Evolutionary conservation across 805 yeast species (phyloP), one percentile per base, ranked within the genome.

Genomic region (Candida yuanshanica): DNA sequence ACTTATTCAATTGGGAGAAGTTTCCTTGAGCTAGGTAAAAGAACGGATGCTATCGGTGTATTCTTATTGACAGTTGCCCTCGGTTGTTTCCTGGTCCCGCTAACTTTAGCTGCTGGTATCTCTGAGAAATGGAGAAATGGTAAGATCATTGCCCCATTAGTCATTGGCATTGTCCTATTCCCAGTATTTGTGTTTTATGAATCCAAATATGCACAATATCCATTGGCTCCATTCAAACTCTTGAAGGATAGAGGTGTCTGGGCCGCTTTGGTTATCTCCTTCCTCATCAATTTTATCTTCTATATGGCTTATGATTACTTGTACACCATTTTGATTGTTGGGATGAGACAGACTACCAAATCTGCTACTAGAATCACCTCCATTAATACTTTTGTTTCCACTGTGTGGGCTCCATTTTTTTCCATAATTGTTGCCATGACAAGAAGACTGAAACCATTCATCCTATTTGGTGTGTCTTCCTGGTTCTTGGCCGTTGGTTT

Each of bases 41-140:
- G 74, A 52, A 55, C 81, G 35, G 95, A 85, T 56, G 60, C 80
- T 12, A 58, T 79, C 41, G 95, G 93, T 34, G 61, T 79, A 26
- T 51, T 79, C 16, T 59, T 81, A 17, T 55, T 83, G 50, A 67
- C 75, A 39, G 72, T 74, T 20, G 69, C 72, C 2, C 64, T 84
- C 18, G 88, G 86, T 33, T 73, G 82, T 49, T 66, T 85, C 35
- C 66, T 85, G 44, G 79, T 77, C 18, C 93, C 95, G 18, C 69
- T 85, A 49, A 83, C 93, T 11, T 60, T 85, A 23, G 90, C 90
- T 11, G 90, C 87, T 48, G 89, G 89, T 46, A 56, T 62, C 26
- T 35, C 53, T 1, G 48, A 64, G 3, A 66, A 69, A 38, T 85
- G 95, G 95, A 54, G 64, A 39, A 64, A 68, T 43, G 86, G 77